A percentile compares a stretch with the other conserved stretches of the same genome.
These are phyloP conservation scores for Combretum micranthum DNA, from an alignment of 345 rosid genomes.

Conservation along the genomic window DNA sequence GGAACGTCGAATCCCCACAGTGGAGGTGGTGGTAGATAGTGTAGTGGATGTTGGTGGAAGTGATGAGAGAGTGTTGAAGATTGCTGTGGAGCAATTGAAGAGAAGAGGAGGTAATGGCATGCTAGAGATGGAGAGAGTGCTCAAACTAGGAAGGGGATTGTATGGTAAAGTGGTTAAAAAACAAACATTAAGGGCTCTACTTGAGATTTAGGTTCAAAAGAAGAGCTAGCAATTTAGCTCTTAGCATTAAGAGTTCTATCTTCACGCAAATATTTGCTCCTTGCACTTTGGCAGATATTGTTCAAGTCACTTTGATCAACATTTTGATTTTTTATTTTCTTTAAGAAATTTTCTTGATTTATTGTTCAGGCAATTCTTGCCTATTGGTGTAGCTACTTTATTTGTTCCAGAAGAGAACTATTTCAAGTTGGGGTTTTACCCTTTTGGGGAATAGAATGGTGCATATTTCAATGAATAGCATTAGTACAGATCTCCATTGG, in stretches of 20 bases:
- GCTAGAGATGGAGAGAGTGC: slow-evolving; percentile 41
- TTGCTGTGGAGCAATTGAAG: slow-evolving; percentile 35
- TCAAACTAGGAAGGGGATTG: slow-evolving; percentile 54
- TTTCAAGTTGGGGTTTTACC: too few relatives aligned
- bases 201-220: slow-evolving; percentile 20
- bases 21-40: slow-evolving; percentile 46
- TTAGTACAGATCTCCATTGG: too few relatives aligned
- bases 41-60: slow-evolving; percentile 49
- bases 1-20: slow-evolving; percentile 60
- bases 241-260: not conserved
- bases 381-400: too few relatives aligned
- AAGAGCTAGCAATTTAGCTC: not conserved
- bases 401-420: too few relatives aligned
- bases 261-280: too few relatives aligned
- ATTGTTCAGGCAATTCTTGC: too few relatives aligned
- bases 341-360: too few relatives aligned
- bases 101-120: slow-evolving; percentile 25
- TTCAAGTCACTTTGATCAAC: too few relatives aligned
- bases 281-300: too few relatives aligned
- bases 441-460: too few relatives aligned
- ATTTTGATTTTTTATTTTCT: too few relatives aligned
- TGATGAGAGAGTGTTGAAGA: slow-evolving; percentile 59
- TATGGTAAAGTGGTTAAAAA: slow-evolving; percentile 71
- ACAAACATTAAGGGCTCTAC: slow-evolving; percentile 56
- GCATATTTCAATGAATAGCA: too few relatives aligned